phyloP scores from a whole-genome alignment of 495 filamentous ascomycete species.

The Neurospora sp. region DNA sequence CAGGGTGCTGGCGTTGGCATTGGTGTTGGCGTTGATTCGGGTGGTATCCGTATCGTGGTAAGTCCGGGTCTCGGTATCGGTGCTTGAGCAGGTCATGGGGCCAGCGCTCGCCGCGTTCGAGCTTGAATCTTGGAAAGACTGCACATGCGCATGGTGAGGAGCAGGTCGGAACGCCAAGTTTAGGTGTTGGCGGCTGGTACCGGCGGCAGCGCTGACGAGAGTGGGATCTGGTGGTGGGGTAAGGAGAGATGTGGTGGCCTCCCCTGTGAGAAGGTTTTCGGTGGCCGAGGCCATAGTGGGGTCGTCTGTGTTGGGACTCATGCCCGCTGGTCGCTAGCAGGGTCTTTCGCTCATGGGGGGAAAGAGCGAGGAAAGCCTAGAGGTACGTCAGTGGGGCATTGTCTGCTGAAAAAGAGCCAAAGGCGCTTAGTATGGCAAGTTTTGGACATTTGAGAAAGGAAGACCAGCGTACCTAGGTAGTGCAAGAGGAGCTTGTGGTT shows the following conservation, averaged over 20 bases:
- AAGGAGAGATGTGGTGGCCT: not conserved
- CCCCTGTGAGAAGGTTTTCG: not conserved
- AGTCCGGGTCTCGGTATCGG: not conserved
- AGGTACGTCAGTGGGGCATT: not conserved
- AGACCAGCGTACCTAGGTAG: not conserved
- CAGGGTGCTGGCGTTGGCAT: too few relatives aligned
- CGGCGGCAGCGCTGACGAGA: not conserved
- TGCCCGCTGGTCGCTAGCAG: not conserved
- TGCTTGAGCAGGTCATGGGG: not conserved
- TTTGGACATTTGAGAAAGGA: not conserved
- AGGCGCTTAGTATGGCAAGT: not conserved
- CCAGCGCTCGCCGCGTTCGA: not conserved
- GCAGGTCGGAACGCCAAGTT: not conserved
- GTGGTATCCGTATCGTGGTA: not conserved
- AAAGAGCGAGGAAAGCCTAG: not conserved
- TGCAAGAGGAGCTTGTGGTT: not conserved
- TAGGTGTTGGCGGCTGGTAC: not conserved
- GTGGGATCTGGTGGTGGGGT: too few relatives aligned
- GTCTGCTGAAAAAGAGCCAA: not conserved
- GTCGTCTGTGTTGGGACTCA: not conserved
- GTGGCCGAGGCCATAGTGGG: not conserved
- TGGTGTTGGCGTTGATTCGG: not conserved
- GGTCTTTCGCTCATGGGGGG: not conserved
- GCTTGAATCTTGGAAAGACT: not conserved
- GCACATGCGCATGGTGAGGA: not conserved